Conservation (phyloP, 495 filamentous ascomycete species). For the Podospora pseudocomata region DNA sequence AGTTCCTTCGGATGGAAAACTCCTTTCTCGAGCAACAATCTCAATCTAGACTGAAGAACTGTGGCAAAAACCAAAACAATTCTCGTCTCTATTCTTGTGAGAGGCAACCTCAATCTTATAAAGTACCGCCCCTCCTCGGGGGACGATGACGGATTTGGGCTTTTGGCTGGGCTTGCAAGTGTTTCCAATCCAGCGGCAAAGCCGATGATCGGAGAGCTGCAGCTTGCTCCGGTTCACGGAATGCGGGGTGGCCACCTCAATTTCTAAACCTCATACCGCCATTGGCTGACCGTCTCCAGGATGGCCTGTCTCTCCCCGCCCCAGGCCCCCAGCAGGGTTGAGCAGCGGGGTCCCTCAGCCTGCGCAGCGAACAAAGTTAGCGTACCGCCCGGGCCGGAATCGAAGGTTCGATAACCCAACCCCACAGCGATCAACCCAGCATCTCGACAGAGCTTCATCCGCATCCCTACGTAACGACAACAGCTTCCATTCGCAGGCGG, state of each 20-base stretch:
- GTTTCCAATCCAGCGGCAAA: no score
- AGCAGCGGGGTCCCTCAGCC: neutral
- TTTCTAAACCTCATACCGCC: conserved; percentile 26
- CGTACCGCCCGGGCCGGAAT: conserved; percentile 2
- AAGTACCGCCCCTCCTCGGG: neutral
- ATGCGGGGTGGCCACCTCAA: conserved; percentile 38
- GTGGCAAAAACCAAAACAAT: neutral
- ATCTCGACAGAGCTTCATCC: conserved; percentile 2
- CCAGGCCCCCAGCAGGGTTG: neutral
- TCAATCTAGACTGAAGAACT: neutral
- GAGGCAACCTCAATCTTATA: neutral
- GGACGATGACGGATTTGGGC: neutral
- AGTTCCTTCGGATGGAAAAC: neutral
- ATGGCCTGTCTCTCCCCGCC: neutral
- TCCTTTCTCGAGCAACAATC: no score
- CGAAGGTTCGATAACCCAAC: neutral
- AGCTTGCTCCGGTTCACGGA: conserved; percentile 34
- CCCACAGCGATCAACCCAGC: conserved; percentile 3
- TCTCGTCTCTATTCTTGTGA: neutral
- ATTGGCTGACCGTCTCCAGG: conserved; percentile 25
- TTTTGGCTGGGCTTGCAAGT: neutral
- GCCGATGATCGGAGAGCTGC: conserved; percentile 33
- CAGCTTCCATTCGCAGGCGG: neutral
- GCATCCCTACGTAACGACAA: conserved; percentile 7
- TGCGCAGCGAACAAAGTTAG: neutral